Evolutionary conservation across 805 yeast genomes (phyloP).

Genomic region (Citeromyces matritensis): DNA sequence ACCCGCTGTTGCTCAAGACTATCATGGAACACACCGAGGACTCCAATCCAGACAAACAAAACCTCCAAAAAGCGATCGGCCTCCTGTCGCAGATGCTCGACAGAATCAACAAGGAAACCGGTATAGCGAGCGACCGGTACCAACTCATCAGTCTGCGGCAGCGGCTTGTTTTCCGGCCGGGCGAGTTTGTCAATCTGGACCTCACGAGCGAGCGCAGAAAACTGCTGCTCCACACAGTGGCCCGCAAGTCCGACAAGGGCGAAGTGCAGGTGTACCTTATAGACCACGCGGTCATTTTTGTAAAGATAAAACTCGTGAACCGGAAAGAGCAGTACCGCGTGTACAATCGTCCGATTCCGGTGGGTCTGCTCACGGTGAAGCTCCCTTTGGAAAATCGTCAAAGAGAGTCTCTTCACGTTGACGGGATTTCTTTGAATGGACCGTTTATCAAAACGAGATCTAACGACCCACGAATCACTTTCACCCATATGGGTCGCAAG

Average conservation of each 20-base stretch:
- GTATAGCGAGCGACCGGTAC: conserved; percentile 87
- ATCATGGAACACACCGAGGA: conserved; percentile 71
- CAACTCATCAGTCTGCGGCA: conserved; percentile 79
- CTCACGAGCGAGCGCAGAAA: conserved; percentile 69
- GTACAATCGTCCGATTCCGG: conserved; percentile 75
- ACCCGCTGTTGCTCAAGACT: conserved; percentile 72
- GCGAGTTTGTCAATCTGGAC: conserved; percentile 77
- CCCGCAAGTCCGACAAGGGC: conserved; percentile 58
- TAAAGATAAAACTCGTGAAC: conserved; percentile 72
- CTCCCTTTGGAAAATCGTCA: conserved; percentile 24
- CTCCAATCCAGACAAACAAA: conserved; percentile 57
- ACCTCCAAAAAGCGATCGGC: conserved; percentile 58
- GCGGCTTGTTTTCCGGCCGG: conserved; percentile 64
- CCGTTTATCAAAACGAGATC: too few relatives aligned
- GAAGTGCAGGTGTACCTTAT: conserved; percentile 77
- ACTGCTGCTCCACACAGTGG: conserved; percentile 54
- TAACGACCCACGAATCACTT: too few relatives aligned
- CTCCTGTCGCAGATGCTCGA: conserved; percentile 62
- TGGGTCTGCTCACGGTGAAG: conserved; percentile 51
- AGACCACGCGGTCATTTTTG: conserved; percentile 79
- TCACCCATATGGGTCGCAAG: conserved; percentile 35
- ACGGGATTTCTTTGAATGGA: conserved; percentile 12
- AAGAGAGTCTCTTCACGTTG: conserved; percentile 8
- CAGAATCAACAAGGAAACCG: conserved; percentile 75
- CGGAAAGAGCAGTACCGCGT: conserved; percentile 88